Evolutionary conservation across 768 basidiomycete species (phyloP), one percentile per base, ranked within the genome.

Genomic region (Exsudoporus frostii): DNA sequence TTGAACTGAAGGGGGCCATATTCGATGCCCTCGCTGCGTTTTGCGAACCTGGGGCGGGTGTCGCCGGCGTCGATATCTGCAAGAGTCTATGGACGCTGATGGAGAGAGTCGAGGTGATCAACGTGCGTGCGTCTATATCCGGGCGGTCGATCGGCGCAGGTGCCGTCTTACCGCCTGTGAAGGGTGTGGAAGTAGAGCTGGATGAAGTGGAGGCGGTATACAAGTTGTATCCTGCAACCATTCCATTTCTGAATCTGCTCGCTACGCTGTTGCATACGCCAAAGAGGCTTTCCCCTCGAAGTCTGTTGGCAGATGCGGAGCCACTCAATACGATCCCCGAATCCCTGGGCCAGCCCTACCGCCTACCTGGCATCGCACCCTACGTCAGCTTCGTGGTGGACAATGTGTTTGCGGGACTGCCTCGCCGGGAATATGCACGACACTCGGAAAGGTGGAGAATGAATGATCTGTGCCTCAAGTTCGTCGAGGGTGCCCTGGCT

Each of bases 351-450:
- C 85, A 88, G 42, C 85, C 88, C 7, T 87, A 92, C 59, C 83
- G 93, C 20, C 69, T 84, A 15, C 85, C 88, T 1, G 93, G 93
- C 1, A 82, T 95, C 50, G 82, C 76, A 0, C 92, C 93, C 0
- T 96, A 90, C 70, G 77, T 85, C 11, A 74, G 79, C n/a, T 98
- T 96, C 65, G 88, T 95, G 50, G 73, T 96, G 55, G 93, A 98
- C 61, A 90, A 88, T 43, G 90, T 98, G 3, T 89, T 98, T 58
- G 79, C 86, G 30, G 84, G 86, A 47, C 85, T 91, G 39, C 77
- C 83, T 14, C 79, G 75, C 47, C 79, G 94, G 41, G 92, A 90
- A 54, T 98, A 88, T 63, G 74, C 80, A 3, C 79, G 79, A 30
- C 83, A 83, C 11, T 82, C 82, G 13, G 92, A 98, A 63, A 73